These are phyloP conservation scores for Porpolomopsis calyptriformis DNA, from an alignment of 768 basidiomycete genomes.

Conservation along the genomic window DNA sequence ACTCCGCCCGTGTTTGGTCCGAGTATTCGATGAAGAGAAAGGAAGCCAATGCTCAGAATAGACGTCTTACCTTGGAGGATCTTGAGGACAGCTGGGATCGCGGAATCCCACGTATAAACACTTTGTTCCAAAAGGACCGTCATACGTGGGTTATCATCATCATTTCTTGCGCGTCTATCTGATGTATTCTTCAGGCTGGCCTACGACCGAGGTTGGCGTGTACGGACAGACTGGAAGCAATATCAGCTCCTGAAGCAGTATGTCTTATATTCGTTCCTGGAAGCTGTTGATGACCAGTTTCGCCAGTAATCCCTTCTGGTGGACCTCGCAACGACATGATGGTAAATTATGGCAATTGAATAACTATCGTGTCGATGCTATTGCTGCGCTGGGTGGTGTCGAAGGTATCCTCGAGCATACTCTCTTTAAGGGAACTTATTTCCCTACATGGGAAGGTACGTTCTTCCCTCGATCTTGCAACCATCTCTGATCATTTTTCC, in stretches of 20 bases:
- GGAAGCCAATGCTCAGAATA: constrained; percentile 98
- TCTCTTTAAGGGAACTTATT: constrained; percentile 94
- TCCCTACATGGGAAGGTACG: constrained; percentile 91
- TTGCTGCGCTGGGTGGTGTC: constrained; percentile 93
- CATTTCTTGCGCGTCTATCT: not conserved
- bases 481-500: constrained; percentile 3
- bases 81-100: constrained; percentile 98
- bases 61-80: constrained; percentile 93
- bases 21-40: constrained; percentile 99
- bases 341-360: constrained; percentile 96
- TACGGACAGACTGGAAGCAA: constrained; percentile 95
- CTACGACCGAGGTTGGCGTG: constrained; percentile 98
- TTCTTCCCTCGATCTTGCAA: not conserved
- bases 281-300: constrained; percentile 7
- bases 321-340: constrained; percentile 96
- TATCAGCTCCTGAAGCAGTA: constrained; percentile 89
- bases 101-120: constrained; percentile 97
- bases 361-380: constrained; percentile 97
- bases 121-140: constrained; percentile 96
- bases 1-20: constrained; percentile 97
- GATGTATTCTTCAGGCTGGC: constrained; percentile 48
- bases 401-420: constrained; percentile 96
- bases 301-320: constrained; percentile 91
- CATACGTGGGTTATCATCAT: constrained; percentile 52
- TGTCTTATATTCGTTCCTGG: constrained; percentile 17